A percentile compares a stretch with the other conserved stretches of the same genome.
Evolutionary conservation across 2,329 filamentous ascomycete genomes (phyloP).

Genomic region (Neonectria coccinea): DNA sequence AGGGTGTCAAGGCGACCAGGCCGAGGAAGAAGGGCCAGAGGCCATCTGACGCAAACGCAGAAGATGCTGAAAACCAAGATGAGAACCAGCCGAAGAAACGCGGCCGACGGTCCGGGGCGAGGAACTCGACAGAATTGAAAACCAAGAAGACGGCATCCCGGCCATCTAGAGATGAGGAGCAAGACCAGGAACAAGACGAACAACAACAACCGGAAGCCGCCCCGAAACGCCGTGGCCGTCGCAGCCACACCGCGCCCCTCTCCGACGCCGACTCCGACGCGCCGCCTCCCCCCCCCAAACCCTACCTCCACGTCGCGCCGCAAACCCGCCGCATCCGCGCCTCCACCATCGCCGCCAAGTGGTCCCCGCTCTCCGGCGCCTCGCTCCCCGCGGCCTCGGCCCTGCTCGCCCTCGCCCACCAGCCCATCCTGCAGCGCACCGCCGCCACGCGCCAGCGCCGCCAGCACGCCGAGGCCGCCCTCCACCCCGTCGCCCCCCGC

Average conservation of each 20-base stretch:
- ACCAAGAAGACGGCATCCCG: neutral
- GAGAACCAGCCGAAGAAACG: constrained; percentile 32
- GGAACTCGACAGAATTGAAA: constrained; percentile 13
- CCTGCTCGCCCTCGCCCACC: constrained; percentile 69
- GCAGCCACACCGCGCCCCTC: constrained; percentile 29
- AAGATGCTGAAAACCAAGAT: constrained; percentile 25
- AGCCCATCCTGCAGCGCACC: constrained; percentile 70
- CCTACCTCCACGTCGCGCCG: constrained; percentile 64
- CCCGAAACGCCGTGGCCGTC: constrained; percentile 19
- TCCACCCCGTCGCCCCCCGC: constrained; percentile 66
- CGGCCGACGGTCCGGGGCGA: constrained; percentile 25
- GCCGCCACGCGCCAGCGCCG: constrained; percentile 61
- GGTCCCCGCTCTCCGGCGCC: constrained; percentile 67
- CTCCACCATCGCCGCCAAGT: constrained; percentile 75
- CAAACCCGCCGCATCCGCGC: constrained; percentile 68
- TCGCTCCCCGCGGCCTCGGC: constrained; percentile 67
- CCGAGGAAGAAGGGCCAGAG: constrained; percentile 32
- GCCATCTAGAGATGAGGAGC: constrained; percentile 15
- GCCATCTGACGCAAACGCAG: constrained; percentile 16
- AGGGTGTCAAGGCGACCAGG: constrained; percentile 26
- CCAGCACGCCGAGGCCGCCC: constrained; percentile 65
- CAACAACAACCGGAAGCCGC: constrained; percentile 18
- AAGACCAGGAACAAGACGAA: constrained; percentile 21
- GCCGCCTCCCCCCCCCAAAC: constrained; percentile 47
- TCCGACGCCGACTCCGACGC: constrained; percentile 37